Percentiles rank a stretch among this genome's conserved stretches.
phyloP scores from a whole-genome alignment of 1,284 basidiomycete species.

The Leucoagaricus sp. region DNA sequence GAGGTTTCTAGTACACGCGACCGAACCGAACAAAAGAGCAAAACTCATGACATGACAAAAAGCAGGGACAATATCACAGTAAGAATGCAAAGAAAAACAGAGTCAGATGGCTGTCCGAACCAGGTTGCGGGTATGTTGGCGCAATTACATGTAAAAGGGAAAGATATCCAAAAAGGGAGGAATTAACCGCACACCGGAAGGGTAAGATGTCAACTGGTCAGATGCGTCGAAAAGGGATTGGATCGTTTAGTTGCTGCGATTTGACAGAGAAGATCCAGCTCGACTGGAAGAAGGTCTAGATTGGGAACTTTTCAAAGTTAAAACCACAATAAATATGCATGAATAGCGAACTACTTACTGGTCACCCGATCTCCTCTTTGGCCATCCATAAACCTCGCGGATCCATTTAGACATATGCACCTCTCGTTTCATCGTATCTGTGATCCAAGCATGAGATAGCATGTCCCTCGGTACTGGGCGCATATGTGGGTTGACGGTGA shows the following conservation, averaged over 20 bases:
- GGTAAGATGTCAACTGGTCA: background rate
- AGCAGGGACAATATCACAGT: background rate
- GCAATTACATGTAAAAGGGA: slow-evolving; percentile 8
- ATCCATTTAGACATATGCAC: slow-evolving; percentile 93
- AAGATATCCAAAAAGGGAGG: background rate
- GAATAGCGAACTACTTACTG: slow-evolving; percentile 32
- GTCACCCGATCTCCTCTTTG: slow-evolving; percentile 46
- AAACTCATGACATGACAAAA: background rate
- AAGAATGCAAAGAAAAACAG: background rate
- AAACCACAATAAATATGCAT: background rate
- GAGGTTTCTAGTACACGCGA: background rate
- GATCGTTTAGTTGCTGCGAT: slow-evolving; percentile 9
- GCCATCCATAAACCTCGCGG: slow-evolving; percentile 87
- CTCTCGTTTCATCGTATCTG: slow-evolving; percentile 76
- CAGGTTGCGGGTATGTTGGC: slow-evolving; percentile 11
- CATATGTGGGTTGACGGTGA: slow-evolving; percentile 57
- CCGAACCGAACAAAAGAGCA: background rate
- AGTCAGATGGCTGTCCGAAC: slow-evolving; percentile 2
- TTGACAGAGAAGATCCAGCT: slow-evolving; percentile 12
- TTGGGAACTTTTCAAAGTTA: slow-evolving; percentile 7
- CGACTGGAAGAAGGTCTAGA: slow-evolving; percentile 12
- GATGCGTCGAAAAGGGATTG: background rate
- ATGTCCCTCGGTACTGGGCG: slow-evolving; percentile 88
- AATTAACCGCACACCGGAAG: slow-evolving; percentile 5
- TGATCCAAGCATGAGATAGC: slow-evolving; percentile 88